Evolutionary conservation across 2,329 filamentous ascomycete genomes (phyloP), one percentile per base, ranked within the genome.

Genomic region (Aspergillus carbonarius): DNA sequence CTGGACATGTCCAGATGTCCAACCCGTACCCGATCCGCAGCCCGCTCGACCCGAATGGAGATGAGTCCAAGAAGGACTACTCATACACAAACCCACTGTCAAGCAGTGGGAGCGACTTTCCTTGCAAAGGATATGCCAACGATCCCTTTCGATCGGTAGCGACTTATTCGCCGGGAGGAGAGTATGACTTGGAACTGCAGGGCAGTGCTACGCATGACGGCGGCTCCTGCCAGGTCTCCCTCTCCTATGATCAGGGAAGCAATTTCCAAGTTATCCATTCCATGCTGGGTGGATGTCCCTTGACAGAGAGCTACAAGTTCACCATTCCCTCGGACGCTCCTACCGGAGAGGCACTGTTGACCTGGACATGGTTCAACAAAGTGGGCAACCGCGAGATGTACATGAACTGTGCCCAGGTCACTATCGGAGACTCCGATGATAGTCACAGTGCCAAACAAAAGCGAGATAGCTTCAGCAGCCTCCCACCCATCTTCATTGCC

Each of bases 371-470:
- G 88, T 88, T 90, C 78, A 92, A 92, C 79, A 79, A 86, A 63
- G 75, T 89, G 40, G 90, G 90, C 25, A 92, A 92, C 76, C 83
- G 90, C 49, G 90, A 93, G 73, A 90, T 90, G 84, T 95, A 95
- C 82, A 92, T 92, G 88, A 91, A 92, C 77, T 95, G 91, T 70
- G 90, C 90, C 7, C 81, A 84, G 53, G 83, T 93, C 66, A 85
- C 83, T 61, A 86, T 92, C 35, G 70, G 75, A 2, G 72, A 71
- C 23, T 23, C 23, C 10, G 23, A 39, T 7, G 23, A 7, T 17
- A 32, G 46, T 1, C 49, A 55, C 34, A 44, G 50, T 5, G 34
- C 55, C 12, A 55, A 52, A 15, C 35, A 51, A 12, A 30, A 66
- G 30, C 30, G 58, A 47, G 57, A 48, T 34, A 55, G 55, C 34